Conservation (phyloP, 208 protist genomes). For the Leishmania guyanensis region DNA sequence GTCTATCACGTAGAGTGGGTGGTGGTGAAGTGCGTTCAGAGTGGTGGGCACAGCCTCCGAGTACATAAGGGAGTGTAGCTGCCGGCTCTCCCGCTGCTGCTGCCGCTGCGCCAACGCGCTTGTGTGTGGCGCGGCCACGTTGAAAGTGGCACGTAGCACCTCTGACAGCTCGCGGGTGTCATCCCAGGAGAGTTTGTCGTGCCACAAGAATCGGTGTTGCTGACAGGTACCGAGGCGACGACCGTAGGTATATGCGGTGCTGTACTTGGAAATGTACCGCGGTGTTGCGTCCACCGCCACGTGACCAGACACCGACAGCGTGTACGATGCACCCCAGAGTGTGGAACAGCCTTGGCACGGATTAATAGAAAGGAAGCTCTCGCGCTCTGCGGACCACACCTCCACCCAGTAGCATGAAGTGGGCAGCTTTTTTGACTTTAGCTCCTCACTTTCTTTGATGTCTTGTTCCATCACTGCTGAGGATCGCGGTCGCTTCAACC, state of each 20-base stretch:
- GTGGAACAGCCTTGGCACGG: slow-evolving; percentile 72
- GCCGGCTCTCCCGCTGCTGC: slow-evolving; percentile 56
- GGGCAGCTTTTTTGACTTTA: slow-evolving; percentile 57
- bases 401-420: slow-evolving; percentile 88
- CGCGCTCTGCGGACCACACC: slow-evolving; percentile 84
- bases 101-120: slow-evolving; percentile 32
- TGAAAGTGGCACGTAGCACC: slow-evolving; percentile 68
- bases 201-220: slow-evolving; percentile 79
- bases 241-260: slow-evolving; percentile 52
- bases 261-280: slow-evolving; percentile 87
- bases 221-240: slow-evolving; percentile 63
- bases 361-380: slow-evolving; percentile 84
- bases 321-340: slow-evolving; percentile 85
- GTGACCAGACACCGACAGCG: slow-evolving; percentile 74
- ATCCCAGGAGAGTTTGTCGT: slow-evolving; percentile 71
- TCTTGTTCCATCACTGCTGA: slow-evolving; percentile 8
- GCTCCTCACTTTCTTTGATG: slow-evolving; percentile 17
- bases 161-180: slow-evolving; percentile 79
- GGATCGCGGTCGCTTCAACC: slow-evolving; percentile 10
- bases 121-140: slow-evolving; percentile 21
- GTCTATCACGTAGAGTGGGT: slow-evolving; percentile 91
- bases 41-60: slow-evolving; percentile 85
- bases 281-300: slow-evolving; percentile 75
- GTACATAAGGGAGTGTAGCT: slow-evolving; percentile 80
- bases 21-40: slow-evolving; percentile 62